phyloP scores from a whole-genome alignment of 805 yeast species.

The Wickerhamiella parazyma region DNA sequence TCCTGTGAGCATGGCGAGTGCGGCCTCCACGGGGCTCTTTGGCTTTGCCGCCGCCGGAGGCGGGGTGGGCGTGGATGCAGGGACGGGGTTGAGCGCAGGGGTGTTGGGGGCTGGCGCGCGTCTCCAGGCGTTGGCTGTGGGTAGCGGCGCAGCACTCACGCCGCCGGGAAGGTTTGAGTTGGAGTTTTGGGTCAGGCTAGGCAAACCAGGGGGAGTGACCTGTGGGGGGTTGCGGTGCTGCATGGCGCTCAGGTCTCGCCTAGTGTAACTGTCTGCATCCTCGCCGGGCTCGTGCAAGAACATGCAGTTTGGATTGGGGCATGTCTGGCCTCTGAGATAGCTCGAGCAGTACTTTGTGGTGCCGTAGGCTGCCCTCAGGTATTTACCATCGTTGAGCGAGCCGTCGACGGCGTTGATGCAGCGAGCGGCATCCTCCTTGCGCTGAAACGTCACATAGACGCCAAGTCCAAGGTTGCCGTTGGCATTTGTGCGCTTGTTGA shows the following conservation, averaged over 20 bases:
- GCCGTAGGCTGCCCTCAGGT: constrained; percentile 91
- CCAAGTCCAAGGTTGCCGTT: constrained; percentile 69
- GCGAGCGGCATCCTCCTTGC: constrained; percentile 87
- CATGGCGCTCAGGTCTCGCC: constrained; percentile 73
- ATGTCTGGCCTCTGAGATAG: constrained; percentile 82
- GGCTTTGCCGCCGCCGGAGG: neutral
- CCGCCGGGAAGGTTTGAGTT: neutral
- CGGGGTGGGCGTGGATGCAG: neutral
- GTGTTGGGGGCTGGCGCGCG: neutral
- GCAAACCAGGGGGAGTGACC: constrained; percentile 7
- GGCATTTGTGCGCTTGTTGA: constrained; percentile 56
- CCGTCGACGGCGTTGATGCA: constrained; percentile 91
- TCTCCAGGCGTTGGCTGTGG: constrained; percentile 5
- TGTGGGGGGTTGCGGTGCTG: constrained; percentile 26
- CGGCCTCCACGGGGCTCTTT: neutral
- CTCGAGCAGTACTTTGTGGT: constrained; percentile 98
- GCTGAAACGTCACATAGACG: constrained; percentile 86
- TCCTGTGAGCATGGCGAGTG: neutral
- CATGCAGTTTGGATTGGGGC: constrained; percentile 99
- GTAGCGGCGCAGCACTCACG: constrained; percentile 3
- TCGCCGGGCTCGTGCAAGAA: constrained; percentile 98
- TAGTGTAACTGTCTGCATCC: constrained; percentile 92
- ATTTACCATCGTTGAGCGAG: constrained; percentile 78
- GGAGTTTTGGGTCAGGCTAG: constrained; percentile 1
- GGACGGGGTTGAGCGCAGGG: too few species aligned